A percentile compares a stretch with the other conserved stretches of the same genome.
Conservation (phyloP, 2,329 filamentous ascomycete species). For the Mycosphaerella sp. region DNA sequence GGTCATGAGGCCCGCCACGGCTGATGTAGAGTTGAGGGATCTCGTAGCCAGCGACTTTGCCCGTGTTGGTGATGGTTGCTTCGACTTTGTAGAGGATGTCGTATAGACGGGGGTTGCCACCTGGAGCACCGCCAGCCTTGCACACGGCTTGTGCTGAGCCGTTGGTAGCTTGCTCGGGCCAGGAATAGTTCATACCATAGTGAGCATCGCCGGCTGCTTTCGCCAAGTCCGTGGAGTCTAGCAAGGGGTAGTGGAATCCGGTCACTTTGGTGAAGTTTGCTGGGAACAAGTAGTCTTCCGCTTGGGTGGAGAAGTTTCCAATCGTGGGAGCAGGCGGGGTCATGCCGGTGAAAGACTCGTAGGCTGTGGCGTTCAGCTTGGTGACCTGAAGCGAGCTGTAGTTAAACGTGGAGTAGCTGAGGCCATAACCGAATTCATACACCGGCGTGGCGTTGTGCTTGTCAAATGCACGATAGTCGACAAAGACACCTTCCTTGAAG, state of each 20-base stretch:
- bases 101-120: constrained; percentile 58
- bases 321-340: constrained; percentile 58
- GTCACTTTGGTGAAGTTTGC: constrained; percentile 47
- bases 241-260: constrained; percentile 62
- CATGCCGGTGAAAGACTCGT: constrained; percentile 54
- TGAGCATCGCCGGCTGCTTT: constrained; percentile 51
- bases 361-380: constrained; percentile 41
- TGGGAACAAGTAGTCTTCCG: constrained; percentile 54
- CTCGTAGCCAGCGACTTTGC: constrained; percentile 45
- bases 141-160: constrained; percentile 51
- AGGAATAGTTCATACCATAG: constrained; percentile 56
- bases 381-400: constrained; percentile 56
- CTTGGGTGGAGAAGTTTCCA: constrained; percentile 56
- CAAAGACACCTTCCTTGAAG: constrained; percentile 58
- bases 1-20: constrained; percentile 48
- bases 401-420: constrained; percentile 72
- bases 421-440: constrained; percentile 45
- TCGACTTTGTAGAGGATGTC: constrained; percentile 62
- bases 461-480: constrained; percentile 61
- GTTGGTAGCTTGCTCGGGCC: constrained; percentile 55
- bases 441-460: constrained; percentile 36
- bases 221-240: constrained; percentile 55
- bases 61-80: constrained; percentile 56
- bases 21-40: constrained; percentile 49
- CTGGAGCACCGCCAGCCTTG: constrained; percentile 58